Percentiles rank a stretch among this genome's conserved stretches.
Conservation (phyloP, 1,139 yeast species). For the Candida smagusa region DNA sequence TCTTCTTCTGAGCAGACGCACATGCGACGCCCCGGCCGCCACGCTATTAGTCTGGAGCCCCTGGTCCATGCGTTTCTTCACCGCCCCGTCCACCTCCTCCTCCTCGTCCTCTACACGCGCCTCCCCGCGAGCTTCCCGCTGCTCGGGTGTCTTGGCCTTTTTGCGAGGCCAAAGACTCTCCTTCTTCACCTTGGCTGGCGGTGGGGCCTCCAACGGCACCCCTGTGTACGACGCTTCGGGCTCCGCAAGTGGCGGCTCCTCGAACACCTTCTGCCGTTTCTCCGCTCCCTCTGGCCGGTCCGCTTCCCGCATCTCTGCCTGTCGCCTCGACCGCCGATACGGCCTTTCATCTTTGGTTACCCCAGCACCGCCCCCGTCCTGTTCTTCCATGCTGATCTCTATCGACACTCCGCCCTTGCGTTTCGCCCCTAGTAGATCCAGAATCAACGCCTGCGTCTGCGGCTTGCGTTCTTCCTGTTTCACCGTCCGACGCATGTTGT, state of each 20-base stretch:
- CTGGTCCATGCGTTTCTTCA: slow-evolving; percentile 1
- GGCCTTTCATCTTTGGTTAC: background rate
- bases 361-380: background rate
- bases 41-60: slow-evolving; percentile 4
- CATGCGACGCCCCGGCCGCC: slow-evolving; percentile 1
- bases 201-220: slow-evolving; percentile 59
- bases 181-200: slow-evolving; percentile 51
- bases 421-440: slow-evolving; percentile 1
- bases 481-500: too few relatives aligned
- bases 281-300: background rate
- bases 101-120: slow-evolving; percentile 4
- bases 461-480: slow-evolving; percentile 17
- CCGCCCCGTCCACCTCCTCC: slow-evolving; percentile 1
- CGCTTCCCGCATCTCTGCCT: background rate
- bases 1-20: background rate
- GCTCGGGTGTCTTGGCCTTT: background rate
- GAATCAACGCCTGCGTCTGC: slow-evolving; percentile 2
- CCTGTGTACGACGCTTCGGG: slow-evolving; percentile 62
- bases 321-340: background rate
- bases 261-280: slow-evolving; percentile 23
- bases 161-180: slow-evolving; percentile 43
- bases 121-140: background rate
- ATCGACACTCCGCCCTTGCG: background rate
- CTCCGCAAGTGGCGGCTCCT: slow-evolving; percentile 57
- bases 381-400: background rate